Conservation (phyloP, 495 filamentous ascomycete genomes). For the Aspergillus coremiiformis region DNA sequence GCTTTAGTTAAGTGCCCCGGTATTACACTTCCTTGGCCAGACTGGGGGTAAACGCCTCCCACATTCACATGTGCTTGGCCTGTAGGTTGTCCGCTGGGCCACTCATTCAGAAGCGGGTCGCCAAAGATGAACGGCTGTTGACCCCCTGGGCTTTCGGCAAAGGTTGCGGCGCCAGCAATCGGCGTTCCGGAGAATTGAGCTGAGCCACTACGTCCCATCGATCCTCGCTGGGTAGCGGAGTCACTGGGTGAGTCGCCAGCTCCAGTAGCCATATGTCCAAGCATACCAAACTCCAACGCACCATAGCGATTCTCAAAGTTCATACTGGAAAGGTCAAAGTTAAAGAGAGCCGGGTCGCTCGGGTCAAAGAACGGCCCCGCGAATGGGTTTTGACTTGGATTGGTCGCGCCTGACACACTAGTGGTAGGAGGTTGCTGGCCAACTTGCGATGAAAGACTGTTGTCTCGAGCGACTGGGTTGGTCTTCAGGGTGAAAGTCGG, state of each 20-base stretch:
- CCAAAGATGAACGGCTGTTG: conserved; percentile 44
- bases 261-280: conserved; percentile 86
- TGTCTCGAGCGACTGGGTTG: conserved; percentile 31
- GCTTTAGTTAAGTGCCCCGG: conserved; percentile 38
- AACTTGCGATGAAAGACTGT: conserved; percentile 30
- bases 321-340: conserved; percentile 85
- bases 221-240: conserved; percentile 40
- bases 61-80: conserved; percentile 36
- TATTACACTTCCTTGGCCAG: conserved; percentile 33
- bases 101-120: conserved; percentile 42
- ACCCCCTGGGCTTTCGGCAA: conserved; percentile 38
- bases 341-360: conserved; percentile 82
- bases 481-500: conserved; percentile 52
- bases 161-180: conserved; percentile 23
- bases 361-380: conserved; percentile 68
- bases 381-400: conserved; percentile 42
- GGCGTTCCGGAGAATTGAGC: conserved; percentile 38
- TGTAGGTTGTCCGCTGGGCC: conserved; percentile 34
- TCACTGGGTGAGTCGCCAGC: conserved; percentile 74
- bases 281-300: conserved; percentile 86
- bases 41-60: conserved; percentile 30
- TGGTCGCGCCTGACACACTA: conserved; percentile 26
- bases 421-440: conserved; percentile 28
- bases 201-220: conserved; percentile 43
- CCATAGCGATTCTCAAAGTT: conserved; percentile 96